These are phyloP conservation scores for Erodium moschatum DNA, from an alignment of 441 rosid species.

Conservation along the genomic window DNA sequence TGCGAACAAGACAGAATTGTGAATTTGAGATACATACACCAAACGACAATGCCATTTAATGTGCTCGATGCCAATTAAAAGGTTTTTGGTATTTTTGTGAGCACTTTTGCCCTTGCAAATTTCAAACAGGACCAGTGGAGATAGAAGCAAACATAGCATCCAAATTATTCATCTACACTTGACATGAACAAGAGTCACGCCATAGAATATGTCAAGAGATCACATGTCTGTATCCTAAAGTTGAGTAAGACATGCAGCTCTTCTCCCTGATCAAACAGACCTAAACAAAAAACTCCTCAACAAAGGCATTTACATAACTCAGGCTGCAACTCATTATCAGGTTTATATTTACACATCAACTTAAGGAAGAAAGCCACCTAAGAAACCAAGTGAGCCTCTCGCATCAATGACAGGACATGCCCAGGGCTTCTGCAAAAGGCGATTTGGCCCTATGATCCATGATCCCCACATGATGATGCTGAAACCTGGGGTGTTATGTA, in stretches of 20 bases:
- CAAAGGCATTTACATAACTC: conserved; percentile 16
- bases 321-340: conserved; percentile 17
- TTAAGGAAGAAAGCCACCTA: conserved; percentile 21
- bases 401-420: conserved; percentile 11
- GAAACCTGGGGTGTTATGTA: conserved; percentile 28
- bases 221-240: background rate
- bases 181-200: background rate
- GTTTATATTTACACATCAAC: conserved; percentile 32
- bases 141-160: background rate
- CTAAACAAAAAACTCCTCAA: conserved; percentile 21
- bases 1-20: no score
- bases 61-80: no score
- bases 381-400: conserved; percentile 19
- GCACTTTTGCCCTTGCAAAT: no score
- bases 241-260: background rate
- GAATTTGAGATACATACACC: no score
- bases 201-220: background rate
- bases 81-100: no score
- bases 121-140: no score
- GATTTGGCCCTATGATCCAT: conserved; percentile 16
- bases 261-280: background rate
- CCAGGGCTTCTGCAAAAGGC: conserved; percentile 16
- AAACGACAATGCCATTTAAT: no score
- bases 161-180: background rate
- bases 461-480: background rate